phyloP scores from a whole-genome alignment of 176 grass and related monocot genomes.

The Chrysopogon serrulatus region DNA sequence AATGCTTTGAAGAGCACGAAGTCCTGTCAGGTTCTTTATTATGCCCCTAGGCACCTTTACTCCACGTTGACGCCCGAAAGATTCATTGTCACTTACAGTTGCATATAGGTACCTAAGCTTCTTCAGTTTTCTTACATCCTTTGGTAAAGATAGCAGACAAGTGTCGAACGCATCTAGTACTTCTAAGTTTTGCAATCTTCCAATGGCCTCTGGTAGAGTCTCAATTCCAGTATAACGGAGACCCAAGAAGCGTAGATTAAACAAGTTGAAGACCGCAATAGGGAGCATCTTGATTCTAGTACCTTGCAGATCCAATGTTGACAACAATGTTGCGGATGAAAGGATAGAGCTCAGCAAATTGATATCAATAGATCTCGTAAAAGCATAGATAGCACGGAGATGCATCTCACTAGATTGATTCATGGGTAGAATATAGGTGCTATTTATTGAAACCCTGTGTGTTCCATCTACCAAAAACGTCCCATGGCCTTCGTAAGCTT shows the following conservation, averaged over 20 bases:
- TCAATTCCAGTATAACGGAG: not conserved
- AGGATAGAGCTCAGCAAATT: no score
- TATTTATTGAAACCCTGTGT: conserved; percentile 6
- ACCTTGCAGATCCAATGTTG: conserved; percentile 16
- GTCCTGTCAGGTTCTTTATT: not conserved
- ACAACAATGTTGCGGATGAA: not conserved
- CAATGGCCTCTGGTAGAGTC: not conserved
- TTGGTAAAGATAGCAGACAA: not conserved
- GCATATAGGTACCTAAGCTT: conserved; percentile 22
- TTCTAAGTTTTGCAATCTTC: conserved; percentile 27
- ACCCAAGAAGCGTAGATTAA: conserved; percentile 32
- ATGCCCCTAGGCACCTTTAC: not conserved
- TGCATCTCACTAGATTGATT: not conserved
- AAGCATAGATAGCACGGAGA: not conserved
- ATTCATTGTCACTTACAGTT: accelerated
- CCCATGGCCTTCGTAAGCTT: not conserved
- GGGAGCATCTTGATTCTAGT: not conserved
- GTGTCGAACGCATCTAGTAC: not conserved
- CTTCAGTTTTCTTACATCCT: not conserved
- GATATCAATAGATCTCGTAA: not conserved
- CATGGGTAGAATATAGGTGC: not conserved
- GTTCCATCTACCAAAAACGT: not conserved
- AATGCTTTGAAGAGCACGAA: conserved; percentile 10
- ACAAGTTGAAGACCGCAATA: conserved; percentile 8
- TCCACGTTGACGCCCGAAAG: accelerated